These are phyloP conservation scores for Penicillium coffeae DNA, from an alignment of 495 filamentous ascomycete genomes.

Conservation along the genomic window DNA sequence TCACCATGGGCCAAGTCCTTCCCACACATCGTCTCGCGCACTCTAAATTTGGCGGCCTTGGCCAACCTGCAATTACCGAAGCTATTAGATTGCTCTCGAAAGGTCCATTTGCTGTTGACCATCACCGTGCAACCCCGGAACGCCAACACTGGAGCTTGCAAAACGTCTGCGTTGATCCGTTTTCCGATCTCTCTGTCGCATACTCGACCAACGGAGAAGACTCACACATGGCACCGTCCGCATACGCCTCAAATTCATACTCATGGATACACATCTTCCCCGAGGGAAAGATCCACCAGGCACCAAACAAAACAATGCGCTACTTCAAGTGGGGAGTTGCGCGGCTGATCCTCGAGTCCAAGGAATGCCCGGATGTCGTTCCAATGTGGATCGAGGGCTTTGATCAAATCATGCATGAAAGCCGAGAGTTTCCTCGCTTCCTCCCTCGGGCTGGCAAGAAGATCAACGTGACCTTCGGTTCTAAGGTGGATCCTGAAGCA, in stretches of 20 bases:
- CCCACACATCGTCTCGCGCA: constrained; percentile 80
- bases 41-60: constrained; percentile 66
- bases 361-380: constrained; percentile 77
- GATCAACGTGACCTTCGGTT: constrained; percentile 67
- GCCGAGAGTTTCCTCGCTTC: constrained; percentile 73
- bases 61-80: constrained; percentile 84
- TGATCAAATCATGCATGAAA: constrained; percentile 79
- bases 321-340: constrained; percentile 98
- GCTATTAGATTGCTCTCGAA: constrained; percentile 78
- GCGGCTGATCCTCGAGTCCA: constrained; percentile 80
- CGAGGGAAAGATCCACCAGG: constrained; percentile 90
- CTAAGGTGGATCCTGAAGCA: constrained; percentile 46
- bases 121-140: constrained; percentile 33
- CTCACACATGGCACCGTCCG: constrained; percentile 51
- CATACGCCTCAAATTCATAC: constrained; percentile 59
- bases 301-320: constrained; percentile 70
- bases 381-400: constrained; percentile 92
- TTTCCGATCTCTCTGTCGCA: constrained; percentile 44
- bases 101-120: constrained; percentile 48
- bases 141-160: constrained; percentile 34
- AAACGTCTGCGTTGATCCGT: constrained; percentile 47
- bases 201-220: constrained; percentile 54
- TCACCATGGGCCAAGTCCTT: constrained; percentile 80
- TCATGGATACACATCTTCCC: constrained; percentile 95
- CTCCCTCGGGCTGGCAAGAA: constrained; percentile 69